These are phyloP conservation scores for Coemansia biformis DNA, from an alignment of 192 early-diverging fungal genomes.

Conservation along the genomic window DNA sequence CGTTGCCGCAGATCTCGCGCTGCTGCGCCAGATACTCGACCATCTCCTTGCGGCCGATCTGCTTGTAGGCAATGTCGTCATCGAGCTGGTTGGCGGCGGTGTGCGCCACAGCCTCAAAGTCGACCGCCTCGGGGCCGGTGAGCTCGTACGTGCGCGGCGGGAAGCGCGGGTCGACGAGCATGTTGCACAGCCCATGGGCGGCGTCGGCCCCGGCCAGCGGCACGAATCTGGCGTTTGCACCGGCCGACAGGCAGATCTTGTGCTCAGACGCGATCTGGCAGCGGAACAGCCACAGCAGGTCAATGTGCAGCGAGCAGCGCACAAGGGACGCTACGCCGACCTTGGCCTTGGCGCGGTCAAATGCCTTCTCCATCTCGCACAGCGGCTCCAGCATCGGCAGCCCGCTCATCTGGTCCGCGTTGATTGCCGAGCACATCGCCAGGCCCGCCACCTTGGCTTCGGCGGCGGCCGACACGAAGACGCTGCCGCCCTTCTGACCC, in stretches of 20 bases:
- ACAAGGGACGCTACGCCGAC: constrained; percentile 35
- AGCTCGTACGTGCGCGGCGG: constrained; percentile 36
- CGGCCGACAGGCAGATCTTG: constrained; percentile 28
- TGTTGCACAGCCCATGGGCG: constrained; percentile 36
- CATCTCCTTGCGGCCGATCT: constrained; percentile 25
- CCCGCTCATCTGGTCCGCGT: constrained; percentile 19
- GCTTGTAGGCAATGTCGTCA: constrained; percentile 23
- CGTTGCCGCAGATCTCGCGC: constrained; percentile 15
- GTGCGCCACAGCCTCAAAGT: constrained; percentile 20
- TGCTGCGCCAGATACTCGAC: constrained; percentile 24
- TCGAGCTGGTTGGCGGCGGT: constrained; percentile 22
- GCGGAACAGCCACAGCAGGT: constrained; percentile 46
- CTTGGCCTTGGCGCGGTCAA: constrained; percentile 23
- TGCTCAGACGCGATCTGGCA: constrained; percentile 27
- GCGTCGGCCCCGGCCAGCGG: constrained; percentile 25
- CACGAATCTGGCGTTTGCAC: constrained; percentile 24
- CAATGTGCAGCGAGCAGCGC: constrained; percentile 44
- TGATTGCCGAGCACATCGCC: constrained; percentile 42
- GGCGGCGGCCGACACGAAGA: constrained; percentile 27
- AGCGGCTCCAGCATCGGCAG: constrained; percentile 29
- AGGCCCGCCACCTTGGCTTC: constrained; percentile 39
- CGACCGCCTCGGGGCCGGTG: constrained; percentile 25
- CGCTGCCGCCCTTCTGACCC: constrained; percentile 15
- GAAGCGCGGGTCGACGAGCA: constrained; percentile 32
- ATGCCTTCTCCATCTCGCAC: constrained; percentile 31